Conservation (phyloP, 805 yeast species). For the Lipomyces sp. region DNA sequence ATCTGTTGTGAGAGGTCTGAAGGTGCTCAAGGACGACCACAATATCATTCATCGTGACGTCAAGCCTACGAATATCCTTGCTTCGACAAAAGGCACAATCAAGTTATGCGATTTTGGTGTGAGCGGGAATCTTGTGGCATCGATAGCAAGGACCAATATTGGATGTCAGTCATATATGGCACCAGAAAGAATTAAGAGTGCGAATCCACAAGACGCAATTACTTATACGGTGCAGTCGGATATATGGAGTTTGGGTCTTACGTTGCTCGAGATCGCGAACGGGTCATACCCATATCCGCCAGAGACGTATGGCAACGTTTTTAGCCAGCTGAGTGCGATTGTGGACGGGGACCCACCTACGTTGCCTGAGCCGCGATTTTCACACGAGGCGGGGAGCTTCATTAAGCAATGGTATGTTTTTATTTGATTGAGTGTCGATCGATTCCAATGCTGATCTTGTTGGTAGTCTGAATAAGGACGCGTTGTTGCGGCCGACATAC, state of each 20-base stretch:
- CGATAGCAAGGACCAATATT: constrained; percentile 90
- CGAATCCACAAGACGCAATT: constrained; percentile 66
- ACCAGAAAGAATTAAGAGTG: constrained; percentile 76
- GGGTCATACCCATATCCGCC: constrained; percentile 97
- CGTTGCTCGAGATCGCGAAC: constrained; percentile 82
- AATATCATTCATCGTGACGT: constrained; percentile 96
- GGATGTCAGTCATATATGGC: constrained; percentile 99
- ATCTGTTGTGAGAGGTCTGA: constrained; percentile 79
- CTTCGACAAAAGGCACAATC: constrained; percentile 81
- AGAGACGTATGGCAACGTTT: constrained; percentile 86
- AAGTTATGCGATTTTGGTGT: constrained; percentile 97
- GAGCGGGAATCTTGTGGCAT: constrained; percentile 90
- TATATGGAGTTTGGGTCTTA: constrained; percentile 91
- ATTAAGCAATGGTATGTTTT: constrained; percentile 55
- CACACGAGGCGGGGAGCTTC: constrained; percentile 80
- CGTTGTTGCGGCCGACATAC: constrained; percentile 81
- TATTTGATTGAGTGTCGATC: background rate
- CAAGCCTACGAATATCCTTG: constrained; percentile 91
- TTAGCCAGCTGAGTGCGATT: constrained; percentile 91
- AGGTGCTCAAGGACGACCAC: constrained; percentile 83
- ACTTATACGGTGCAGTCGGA: constrained; percentile 93
- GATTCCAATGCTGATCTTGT: constrained; percentile 46
- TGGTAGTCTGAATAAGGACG: constrained; percentile 66
- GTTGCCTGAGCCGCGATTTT: constrained; percentile 64
- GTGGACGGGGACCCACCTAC: constrained; percentile 95